Evolutionary conservation across 768 basidiomycete species (phyloP), one percentile per base, ranked within the genome.

Genomic region (Rhodosporidiobolus sp.): DNA sequence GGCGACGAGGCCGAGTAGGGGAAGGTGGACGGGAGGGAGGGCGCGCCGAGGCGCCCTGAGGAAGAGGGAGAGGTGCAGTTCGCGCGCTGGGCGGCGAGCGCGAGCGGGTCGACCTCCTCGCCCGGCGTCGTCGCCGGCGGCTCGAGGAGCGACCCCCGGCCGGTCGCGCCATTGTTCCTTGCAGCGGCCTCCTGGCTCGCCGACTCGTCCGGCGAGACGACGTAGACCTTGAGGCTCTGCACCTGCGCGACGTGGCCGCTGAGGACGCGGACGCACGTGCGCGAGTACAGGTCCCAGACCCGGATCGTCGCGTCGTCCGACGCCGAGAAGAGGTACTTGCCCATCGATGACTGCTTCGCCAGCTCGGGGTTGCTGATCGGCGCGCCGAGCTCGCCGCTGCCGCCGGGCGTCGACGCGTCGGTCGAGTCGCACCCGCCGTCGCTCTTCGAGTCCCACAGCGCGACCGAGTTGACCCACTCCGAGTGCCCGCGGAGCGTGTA

Each of bases 291-390:
- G 81, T 98, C 95, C 96, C 95, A 99, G 10, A 99, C 86, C 69
- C 88, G 89, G 81, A 98, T 92, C 6, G 89, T 88, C 35, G 90
- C 90, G 80, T 98, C 96, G 79, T 98, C 96, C 14, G 92, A 94
- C 6, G 92, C 92, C 14, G 94, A 96, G 83, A 99, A 96, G 35
- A 99, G 85, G 90, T 97, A 93, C 83, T 96, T 94, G 63, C 93
- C 92, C 24, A 87, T 85, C 67, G 56, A 64, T 26, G 72, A 59
- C 56, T 69, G 68, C 58, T 74, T 74, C 22, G 72, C 76, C 45
- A 48, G 62, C 56, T 71, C 70, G 0, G 69, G 69, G 57, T 82
- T 78, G 61, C 78, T 78, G 38, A 78, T 77, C 4, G 78, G 77
- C 65, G 74, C 72, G 38, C 68, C 65, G 35, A 65, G 38, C 50